Evolutionary conservation across 176 grass and related monocot genomes (phyloP), one percentile per base, ranked within the genome.

Genomic region (Oryza brachyantha): DNA sequence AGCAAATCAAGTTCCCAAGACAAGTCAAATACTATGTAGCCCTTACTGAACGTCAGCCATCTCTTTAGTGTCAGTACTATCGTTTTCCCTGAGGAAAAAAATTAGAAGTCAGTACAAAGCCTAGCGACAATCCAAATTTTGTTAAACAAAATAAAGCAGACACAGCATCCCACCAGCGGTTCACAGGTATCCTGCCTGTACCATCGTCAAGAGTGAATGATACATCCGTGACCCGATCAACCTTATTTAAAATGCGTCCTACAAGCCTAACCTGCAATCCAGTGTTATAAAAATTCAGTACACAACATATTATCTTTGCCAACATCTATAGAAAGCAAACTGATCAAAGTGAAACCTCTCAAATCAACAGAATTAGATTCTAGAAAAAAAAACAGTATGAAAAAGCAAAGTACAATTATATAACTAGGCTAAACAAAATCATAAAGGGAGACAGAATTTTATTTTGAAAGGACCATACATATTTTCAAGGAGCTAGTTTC

Each of bases 161-260:
- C 24, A 63, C 34, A 77, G 54, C 29, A 87, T 60, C 87, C 72
- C 63, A 94, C 95, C 95, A 98, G 39, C 95, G 85, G 75, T 77
- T 90, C 72, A 98, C 83, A 61, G 77, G 83, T 66, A 98, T 82
- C 79, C 75, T 89, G 66, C 92, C 88, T 16, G 95, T 94, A 62
- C 95, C 90, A 85, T 98, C 95, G 81, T 98, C 92, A 42, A 98
- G 87, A 58, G 48, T 60, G 72, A 98, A 98, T 0, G 13, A 25
- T 41, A 94, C 90, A 93, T 98, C 90, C 12, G 95, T 94, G 9
- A 91, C 74, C 63, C 85, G 87, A 32, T 98, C 87, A 29, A 81
- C 55, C 82, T 87, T 98, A 86, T 85, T 85, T 70, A 89, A 19
- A 39, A 94, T 89, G 73, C 88, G 80, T 26, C 95, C 95, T 81